These are phyloP conservation scores for Colletotrichum sp. DNA, from an alignment of 2,329 filamentous ascomycete species.

Conservation along the genomic window DNA sequence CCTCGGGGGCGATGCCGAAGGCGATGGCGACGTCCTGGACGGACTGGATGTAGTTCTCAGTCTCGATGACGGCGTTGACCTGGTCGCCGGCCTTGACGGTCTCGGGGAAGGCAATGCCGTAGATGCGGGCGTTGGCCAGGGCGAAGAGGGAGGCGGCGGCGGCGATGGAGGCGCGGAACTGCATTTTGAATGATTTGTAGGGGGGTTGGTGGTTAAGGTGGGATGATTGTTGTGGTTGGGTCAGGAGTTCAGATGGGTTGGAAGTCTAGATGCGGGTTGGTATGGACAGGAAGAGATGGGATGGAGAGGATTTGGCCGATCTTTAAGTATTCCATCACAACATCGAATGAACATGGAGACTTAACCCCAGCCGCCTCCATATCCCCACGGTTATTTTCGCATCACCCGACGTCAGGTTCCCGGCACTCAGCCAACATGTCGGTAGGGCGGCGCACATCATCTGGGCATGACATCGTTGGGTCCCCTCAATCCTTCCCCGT, in stretches of 20 bases:
- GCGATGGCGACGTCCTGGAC: conserved; percentile 49
- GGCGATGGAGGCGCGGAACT: conserved; percentile 25
- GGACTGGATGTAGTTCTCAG: conserved; percentile 48
- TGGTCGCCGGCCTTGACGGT: conserved; percentile 41
- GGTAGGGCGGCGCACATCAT: background rate
- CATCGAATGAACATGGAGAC: background rate
- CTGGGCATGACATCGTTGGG: conserved; percentile 1
- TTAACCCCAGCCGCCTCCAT: background rate
- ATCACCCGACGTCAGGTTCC: background rate
- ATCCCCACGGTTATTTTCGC: background rate
- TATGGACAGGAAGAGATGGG: background rate
- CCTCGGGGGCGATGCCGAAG: conserved; percentile 38
- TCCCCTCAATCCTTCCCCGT: background rate
- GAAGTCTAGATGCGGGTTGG: background rate
- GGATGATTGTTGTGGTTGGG: no score
- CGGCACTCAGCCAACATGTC: background rate
- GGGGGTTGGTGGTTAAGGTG: background rate
- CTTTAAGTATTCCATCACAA: background rate
- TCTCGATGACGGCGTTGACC: conserved; percentile 39
- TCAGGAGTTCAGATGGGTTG: background rate
- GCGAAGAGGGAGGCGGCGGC: conserved; percentile 26
- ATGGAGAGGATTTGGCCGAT: background rate
- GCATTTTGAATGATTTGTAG: conserved; percentile 19
- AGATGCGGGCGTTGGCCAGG: conserved; percentile 42
- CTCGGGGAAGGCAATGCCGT: conserved; percentile 45